Base-by-base conservation (phyloP, 371 early-diverging fungal species). In the Actinomortierella wolfii region DNA sequence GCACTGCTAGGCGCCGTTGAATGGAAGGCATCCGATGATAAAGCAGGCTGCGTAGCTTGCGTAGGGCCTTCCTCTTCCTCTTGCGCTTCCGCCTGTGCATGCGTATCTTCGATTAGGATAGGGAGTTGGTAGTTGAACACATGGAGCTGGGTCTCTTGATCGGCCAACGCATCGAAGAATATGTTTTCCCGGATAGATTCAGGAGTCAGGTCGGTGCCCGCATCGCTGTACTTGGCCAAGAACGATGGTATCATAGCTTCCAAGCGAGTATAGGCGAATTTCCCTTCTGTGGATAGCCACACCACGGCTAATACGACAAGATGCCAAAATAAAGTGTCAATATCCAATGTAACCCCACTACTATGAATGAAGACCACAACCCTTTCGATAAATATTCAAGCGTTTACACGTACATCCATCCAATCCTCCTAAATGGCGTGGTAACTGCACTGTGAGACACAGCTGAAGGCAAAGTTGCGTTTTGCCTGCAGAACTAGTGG, bases 391-490 rank as follows among this genome's bases (percentile, higher is more conserved):
- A 18, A 5, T 15, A 20, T 18, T 13, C 5, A 51, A 43, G 44
- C 28, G 7, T n/a, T 23, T 13, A 14, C 21, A 67, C 77, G 55
- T 57, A 83, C 86, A 78, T 29, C 87, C 88, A 43, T 77, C 80
- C 1, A 89, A 75, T 1, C 90, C 90, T 3, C 92, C 90, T 20
- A 68, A 56, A 4, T 70, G 48, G 26, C 39, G 53, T 6, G 89
- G 87, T 21, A 87, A 75, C 60, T 91, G 90, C 0, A 78, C 89
- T 15, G 83, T 79, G 15, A 89, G 61, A 39, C 88, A 82, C n/a
- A 93, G 73, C 67, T 94, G 94, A 50, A 94, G 67, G n/a, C 88
- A 89, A 17, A 94, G 69, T 62, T 92, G 91, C 2, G 94, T 89
- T 61, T 94, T 94, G 17, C 94, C 94, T 8, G 87, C 78, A 23